phyloP scores from a whole-genome alignment of 257 asterid species.

The Jacaranda mimosifolia region DNA sequence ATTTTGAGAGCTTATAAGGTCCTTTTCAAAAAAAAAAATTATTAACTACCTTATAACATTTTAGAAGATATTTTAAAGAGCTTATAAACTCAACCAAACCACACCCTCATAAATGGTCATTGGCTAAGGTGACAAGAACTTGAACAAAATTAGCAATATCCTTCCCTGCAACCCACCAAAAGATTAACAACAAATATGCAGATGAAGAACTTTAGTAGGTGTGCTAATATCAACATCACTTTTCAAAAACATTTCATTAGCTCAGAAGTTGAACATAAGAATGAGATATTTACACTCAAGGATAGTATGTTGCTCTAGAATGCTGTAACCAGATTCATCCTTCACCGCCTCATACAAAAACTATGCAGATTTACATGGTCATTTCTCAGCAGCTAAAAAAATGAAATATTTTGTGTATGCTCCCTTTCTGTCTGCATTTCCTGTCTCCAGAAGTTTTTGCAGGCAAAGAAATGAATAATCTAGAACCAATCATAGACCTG shows the following conservation, averaged over 20 bases:
- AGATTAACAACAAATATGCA: too few relatives aligned
- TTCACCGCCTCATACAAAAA: constrained; percentile 13
- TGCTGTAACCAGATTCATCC: not conserved
- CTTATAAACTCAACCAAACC: too few relatives aligned
- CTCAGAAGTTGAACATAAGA: not conserved
- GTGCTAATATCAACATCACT: too few relatives aligned
- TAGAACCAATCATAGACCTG: not conserved
- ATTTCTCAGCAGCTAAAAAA: not conserved
- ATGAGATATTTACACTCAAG: constrained; percentile 18
- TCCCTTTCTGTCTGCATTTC: not conserved
- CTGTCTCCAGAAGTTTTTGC: not conserved
- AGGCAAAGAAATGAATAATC: constrained; percentile 5
- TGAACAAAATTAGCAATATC: not conserved
- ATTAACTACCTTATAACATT: too few relatives aligned
- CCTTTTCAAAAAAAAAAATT: too few relatives aligned
- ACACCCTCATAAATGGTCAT: not conserved
- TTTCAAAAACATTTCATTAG: not conserved
- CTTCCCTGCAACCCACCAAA: too few relatives aligned
- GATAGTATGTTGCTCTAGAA: not conserved
- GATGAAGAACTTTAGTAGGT: too few relatives aligned
- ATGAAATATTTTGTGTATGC: not conserved
- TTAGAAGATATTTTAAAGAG: too few relatives aligned
- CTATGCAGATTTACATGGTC: not conserved
- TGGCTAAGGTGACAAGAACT: not conserved
- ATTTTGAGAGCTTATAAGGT: too few relatives aligned